phyloP scores from a whole-genome alignment of 768 basidiomycete species.

The Phallus indusiatus region DNA sequence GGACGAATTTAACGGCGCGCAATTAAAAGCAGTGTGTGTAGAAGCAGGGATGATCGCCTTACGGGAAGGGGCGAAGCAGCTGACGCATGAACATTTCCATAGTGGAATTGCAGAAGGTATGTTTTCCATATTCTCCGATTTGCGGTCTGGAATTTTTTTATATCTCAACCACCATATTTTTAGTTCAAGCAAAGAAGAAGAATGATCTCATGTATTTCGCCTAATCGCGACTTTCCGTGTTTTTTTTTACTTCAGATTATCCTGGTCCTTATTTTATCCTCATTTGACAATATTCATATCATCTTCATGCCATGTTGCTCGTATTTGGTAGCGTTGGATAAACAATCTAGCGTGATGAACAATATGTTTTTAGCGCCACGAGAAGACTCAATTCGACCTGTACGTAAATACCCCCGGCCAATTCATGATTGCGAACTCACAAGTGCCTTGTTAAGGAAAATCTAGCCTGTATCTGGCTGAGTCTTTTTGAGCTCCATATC shows the following conservation, averaged over 20 bases:
- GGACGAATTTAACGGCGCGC: conserved; percentile 97
- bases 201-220: conserved; percentile 94
- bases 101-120: conserved; percentile 82
- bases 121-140: conserved; percentile 15
- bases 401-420: too few species aligned
- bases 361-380: too few species aligned
- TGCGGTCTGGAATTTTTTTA: not conserved
- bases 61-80: conserved; percentile 80
- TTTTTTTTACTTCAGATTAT: not conserved
- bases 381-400: too few species aligned
- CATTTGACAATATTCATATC: not conserved
- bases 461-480: too few species aligned
- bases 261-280: not conserved
- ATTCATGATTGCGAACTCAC: too few species aligned
- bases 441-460: too few species aligned
- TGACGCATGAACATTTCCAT: conserved; percentile 93
- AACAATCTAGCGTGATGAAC: too few species aligned
- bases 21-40: conserved; percentile 95
- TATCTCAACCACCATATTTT: conserved; percentile 13
- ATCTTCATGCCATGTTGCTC: too few species aligned
- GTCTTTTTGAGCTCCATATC: too few species aligned
- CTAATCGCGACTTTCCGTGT: conserved; percentile 24
- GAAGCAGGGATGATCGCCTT: conserved; percentile 99
- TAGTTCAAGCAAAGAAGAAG: conserved; percentile 99
- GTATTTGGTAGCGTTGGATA: too few species aligned